Base-by-base conservation (phyloP, 306 rosid genomes). In the Cucurbita ficifolia region DNA sequence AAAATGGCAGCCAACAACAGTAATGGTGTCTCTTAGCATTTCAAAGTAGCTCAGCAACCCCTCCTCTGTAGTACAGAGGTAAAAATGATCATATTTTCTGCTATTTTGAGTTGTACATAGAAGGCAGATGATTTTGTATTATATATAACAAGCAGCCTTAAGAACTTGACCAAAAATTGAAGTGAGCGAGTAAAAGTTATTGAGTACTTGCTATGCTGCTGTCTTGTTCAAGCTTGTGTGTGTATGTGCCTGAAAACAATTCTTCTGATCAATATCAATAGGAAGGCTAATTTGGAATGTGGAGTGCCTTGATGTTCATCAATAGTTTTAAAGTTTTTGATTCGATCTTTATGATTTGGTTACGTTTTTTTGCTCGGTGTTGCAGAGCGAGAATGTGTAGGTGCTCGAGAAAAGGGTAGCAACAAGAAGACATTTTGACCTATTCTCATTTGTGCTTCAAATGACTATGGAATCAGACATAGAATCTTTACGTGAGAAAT, bases 91-190 rank as follows among this genome's bases (percentile, higher is more conserved):
- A 43, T 75, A 43, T 68, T 68, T 19, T 68, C 87, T 72, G 79
- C 77, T 21, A 11, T 77, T 77, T 80, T 72, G 76, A 54, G 62
- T 70, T 82, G 85, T 84, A 82, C 45, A 84, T 79, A 79, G 29
- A 21, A 76, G 76, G 84, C 81, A 60, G 77, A 75, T 75, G 84
- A 58, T 77, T 71, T 43, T 79, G 82, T 68, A 75, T 19, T 29
- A 29, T 29, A 29, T 29, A 29, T 29, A 29, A 29, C 33, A 29
- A 29, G 33, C 33, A 45, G 52, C 52, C 39, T 68, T 6, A 22
- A 68, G 73, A 68, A 46, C 12, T 68, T 68, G 40, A 45, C 54
- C 22, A 45, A 13, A 35, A 40, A 42, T 64, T 64, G 71, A 59
- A 24, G 65, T 59, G 65, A 59, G 65, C 2, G 33, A 29, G 33